Conservation (phyloP, 2,329 filamentous ascomycete genomes). For the Grosmannia huntii region DNA sequence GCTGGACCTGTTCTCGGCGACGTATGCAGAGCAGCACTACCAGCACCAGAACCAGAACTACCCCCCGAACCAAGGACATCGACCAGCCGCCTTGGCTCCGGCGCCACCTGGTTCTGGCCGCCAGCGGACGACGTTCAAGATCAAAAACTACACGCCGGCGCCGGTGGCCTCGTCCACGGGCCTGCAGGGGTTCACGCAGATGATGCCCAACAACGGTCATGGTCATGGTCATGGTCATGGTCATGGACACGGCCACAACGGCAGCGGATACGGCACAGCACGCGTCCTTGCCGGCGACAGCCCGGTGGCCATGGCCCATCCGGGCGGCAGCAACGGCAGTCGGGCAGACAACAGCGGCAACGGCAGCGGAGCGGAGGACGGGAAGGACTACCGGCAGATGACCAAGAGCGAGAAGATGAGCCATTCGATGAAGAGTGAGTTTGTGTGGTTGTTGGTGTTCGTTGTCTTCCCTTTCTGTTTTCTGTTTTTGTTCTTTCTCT, state of each 20-base stretch:
- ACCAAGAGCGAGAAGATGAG: constrained; percentile 55
- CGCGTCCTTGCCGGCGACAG: not conserved
- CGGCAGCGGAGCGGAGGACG: constrained; percentile 19
- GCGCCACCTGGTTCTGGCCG: constrained; percentile 9
- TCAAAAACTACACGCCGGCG: constrained; percentile 20
- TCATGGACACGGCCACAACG: not conserved
- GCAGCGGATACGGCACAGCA: not conserved
- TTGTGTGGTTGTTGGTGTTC: not conserved
- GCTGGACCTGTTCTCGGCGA: not conserved
- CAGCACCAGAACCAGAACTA: not conserved
- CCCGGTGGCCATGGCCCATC: not conserved
- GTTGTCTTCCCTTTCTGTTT: not conserved
- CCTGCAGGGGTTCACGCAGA: constrained; percentile 11
- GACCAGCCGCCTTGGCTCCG: constrained; percentile 2
- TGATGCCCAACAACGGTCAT: constrained; percentile 7
- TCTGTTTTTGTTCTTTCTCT: not conserved
- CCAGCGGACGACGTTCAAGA: constrained; percentile 19
- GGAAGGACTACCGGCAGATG: constrained; percentile 48
- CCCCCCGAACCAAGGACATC: not conserved
- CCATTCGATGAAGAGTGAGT: constrained; percentile 50
- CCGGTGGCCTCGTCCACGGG: constrained; percentile 8
- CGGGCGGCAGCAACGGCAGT: not conserved
- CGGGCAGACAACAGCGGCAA: not conserved
- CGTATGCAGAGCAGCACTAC: not conserved
- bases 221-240: not conserved